These are phyloP conservation scores for Colletotrichum sp. DNA, from an alignment of 2,329 filamentous ascomycete genomes.

Conservation along the genomic window DNA sequence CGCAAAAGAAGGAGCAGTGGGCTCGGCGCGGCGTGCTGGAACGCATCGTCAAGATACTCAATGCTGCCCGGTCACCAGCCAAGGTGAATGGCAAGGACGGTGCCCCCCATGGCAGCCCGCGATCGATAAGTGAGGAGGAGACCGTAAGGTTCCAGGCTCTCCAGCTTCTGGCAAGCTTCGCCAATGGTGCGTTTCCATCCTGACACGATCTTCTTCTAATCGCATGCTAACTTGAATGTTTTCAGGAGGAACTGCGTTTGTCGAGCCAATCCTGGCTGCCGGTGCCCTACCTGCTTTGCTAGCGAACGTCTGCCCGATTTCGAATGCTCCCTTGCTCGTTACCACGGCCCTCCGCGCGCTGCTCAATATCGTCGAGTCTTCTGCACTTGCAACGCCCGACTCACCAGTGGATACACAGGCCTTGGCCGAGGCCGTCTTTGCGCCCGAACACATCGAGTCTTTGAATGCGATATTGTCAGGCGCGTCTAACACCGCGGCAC, in stretches of 20 bases:
- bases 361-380: constrained; percentile 72
- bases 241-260: constrained; percentile 79
- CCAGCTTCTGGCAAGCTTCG: constrained; percentile 83
- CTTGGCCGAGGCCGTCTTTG: constrained; percentile 71
- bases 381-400: constrained; percentile 57
- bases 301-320: constrained; percentile 68
- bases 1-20: constrained; percentile 83
- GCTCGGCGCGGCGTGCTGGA: constrained; percentile 73
- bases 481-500: constrained; percentile 52
- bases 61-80: constrained; percentile 32
- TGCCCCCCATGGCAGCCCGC: constrained; percentile 26
- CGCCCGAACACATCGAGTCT: constrained; percentile 12
- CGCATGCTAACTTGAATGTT: neutral
- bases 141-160: constrained; percentile 77
- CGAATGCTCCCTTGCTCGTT: constrained; percentile 69
- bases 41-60: constrained; percentile 55
- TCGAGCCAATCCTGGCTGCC: constrained; percentile 74
- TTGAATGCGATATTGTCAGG: constrained; percentile 66
- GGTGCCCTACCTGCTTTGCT: constrained; percentile 74
- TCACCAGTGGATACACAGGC: constrained; percentile 51
- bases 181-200: constrained; percentile 66
- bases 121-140: constrained; percentile 64
- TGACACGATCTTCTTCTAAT: neutral
- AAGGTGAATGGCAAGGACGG: constrained; percentile 45
- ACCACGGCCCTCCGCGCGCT: constrained; percentile 77